phyloP scores from a whole-genome alignment of 805 yeast genomes.

The Candida jianshihensis region DNA sequence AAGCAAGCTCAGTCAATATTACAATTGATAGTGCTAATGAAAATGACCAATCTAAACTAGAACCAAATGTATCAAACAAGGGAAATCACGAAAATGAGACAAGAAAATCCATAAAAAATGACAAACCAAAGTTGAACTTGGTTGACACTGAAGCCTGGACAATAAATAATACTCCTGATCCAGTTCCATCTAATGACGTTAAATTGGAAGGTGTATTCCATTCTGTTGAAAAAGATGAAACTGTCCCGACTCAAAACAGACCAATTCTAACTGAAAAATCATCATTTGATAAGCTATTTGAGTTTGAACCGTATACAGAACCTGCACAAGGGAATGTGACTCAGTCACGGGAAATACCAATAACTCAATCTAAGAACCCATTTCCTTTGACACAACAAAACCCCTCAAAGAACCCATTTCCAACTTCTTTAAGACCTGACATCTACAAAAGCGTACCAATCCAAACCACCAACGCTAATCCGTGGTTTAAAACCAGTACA shows the following conservation, averaged over 20 bases:
- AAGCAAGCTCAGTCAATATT: neutral
- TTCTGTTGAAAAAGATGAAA: neutral
- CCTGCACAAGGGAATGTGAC: neutral
- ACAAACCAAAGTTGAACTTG: slow-evolving; percentile 9
- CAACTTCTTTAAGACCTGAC: slow-evolving; percentile 6
- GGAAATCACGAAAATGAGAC: no score
- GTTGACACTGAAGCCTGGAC: slow-evolving; percentile 20
- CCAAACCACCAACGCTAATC: slow-evolving; percentile 17
- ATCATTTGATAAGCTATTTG: slow-evolving; percentile 17
- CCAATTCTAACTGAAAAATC: slow-evolving; percentile 1
- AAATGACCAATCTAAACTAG: neutral
- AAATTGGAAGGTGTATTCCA: slow-evolving; percentile 20
- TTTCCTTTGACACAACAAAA: slow-evolving; percentile 7
- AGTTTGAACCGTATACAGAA: slow-evolving; percentile 4
- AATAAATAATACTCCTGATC: neutral
- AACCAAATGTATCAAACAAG: no score
- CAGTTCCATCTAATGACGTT: neutral
- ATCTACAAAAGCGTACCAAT: slow-evolving; percentile 6
- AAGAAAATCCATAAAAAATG: neutral
- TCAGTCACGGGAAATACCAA: neutral
- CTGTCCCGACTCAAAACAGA: neutral
- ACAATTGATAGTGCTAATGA: neutral
- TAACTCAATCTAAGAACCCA: slow-evolving; percentile 12
- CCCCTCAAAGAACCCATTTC: slow-evolving; percentile 15
- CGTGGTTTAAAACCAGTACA: slow-evolving; percentile 10